A percentile compares a stretch with the other conserved stretches of the same genome.
These are phyloP conservation scores for Alternaria sp. DNA, from an alignment of 2,329 filamentous ascomycete species.

Conservation along the genomic window DNA sequence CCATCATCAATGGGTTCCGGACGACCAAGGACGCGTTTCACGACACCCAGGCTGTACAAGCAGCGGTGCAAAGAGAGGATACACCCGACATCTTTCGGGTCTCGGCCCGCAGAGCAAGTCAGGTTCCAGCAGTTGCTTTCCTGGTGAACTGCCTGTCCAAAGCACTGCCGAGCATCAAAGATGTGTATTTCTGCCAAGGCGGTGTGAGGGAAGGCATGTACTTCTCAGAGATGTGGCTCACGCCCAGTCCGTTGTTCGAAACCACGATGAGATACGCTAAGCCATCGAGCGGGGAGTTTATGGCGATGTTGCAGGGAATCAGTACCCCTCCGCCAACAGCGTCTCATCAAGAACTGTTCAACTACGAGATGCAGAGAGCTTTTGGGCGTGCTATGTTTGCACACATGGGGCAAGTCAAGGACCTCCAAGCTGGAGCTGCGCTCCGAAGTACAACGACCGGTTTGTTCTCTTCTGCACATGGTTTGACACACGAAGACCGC, in stretches of 20 bases:
- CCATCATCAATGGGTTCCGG: constrained; percentile 80
- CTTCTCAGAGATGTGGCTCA: constrained; percentile 71
- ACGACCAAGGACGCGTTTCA: constrained; percentile 68
- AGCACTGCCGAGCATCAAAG: constrained; percentile 70
- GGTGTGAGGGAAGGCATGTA: constrained; percentile 86
- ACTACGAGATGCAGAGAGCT: constrained; percentile 58
- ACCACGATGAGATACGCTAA: constrained; percentile 63
- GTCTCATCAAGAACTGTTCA: constrained; percentile 48
- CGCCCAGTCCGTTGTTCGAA: background rate
- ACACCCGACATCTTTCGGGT: constrained; percentile 67
- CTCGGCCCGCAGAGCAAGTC: constrained; percentile 76
- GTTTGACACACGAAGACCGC: constrained; percentile 74
- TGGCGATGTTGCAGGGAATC: constrained; percentile 60
- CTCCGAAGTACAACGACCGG: constrained; percentile 76
- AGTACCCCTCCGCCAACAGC: constrained; percentile 18
- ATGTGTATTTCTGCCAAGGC: constrained; percentile 84
- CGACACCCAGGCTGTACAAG: constrained; percentile 56
- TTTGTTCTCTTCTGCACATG: constrained; percentile 71
- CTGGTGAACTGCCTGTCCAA: constrained; percentile 77
- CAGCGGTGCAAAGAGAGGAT: constrained; percentile 49
- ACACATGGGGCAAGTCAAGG: constrained; percentile 53
- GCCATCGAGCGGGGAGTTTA: constrained; percentile 56
- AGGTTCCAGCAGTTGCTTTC: constrained; percentile 83
- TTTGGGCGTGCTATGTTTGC: constrained; percentile 66
- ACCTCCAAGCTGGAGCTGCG: constrained; percentile 65